Conservation (phyloP, 164 flowering plant genomes). For the Brasenia schreberi region DNA sequence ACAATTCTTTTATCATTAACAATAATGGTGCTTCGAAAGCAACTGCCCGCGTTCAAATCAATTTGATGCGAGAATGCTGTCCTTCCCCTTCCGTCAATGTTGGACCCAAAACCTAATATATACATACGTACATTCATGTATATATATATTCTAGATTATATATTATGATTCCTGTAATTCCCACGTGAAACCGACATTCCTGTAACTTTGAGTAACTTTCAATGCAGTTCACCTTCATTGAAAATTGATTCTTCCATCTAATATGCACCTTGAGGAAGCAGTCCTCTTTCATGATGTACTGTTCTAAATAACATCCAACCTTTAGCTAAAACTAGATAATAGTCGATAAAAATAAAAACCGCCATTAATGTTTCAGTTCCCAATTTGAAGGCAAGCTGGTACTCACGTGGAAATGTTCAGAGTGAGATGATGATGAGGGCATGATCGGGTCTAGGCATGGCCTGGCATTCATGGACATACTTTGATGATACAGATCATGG, state of each 20-base stretch:
- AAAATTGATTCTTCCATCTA: background rate
- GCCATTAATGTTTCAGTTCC: background rate
- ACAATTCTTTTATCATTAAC: no score
- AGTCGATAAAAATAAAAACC: no score
- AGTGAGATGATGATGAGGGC: background rate
- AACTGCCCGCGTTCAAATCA: no score
- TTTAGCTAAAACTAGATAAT: background rate
- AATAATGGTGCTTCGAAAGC: no score
- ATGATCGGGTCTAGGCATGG: background rate
- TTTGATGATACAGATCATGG: background rate
- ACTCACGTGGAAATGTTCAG: background rate
- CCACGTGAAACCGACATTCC: no score
- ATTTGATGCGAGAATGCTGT: no score
- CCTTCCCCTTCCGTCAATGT: no score
- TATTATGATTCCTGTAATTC: no score
- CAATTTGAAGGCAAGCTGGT: background rate
- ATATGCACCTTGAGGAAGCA: background rate
- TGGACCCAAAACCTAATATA: no score
- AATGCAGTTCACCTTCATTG: background rate
- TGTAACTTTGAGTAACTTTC: background rate
- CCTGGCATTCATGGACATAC: background rate
- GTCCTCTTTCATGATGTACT: background rate
- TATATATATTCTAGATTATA: no score
- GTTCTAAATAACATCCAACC: background rate
- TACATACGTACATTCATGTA: no score